Percentiles rank a stretch among this genome's conserved stretches.
phyloP scores from a whole-genome alignment of 2,329 filamentous ascomycete species.

The Colletotrichum sojae region DNA sequence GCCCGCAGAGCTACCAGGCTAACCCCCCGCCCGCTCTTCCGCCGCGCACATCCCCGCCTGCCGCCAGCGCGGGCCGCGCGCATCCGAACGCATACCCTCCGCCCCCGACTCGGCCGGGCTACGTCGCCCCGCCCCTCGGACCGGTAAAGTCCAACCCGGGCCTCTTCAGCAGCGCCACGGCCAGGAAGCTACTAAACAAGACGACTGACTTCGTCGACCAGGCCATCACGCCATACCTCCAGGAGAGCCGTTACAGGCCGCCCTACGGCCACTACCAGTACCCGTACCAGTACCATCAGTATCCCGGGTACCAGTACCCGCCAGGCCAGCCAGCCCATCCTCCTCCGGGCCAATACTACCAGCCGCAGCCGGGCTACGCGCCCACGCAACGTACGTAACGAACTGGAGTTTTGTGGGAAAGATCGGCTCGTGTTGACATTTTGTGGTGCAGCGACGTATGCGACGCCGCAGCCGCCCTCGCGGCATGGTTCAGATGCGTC shows the following conservation, averaged over 20 bases:
- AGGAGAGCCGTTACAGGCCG: conserved; percentile 38
- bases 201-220: conserved; percentile 53
- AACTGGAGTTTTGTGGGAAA: background rate
- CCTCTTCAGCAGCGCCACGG: conserved; percentile 52
- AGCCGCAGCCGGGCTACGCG: conserved; percentile 21
- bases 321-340: background rate
- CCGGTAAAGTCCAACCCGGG: conserved; percentile 37
- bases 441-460: conserved; percentile 24
- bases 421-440: background rate
- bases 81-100: conserved; percentile 14
- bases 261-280: conserved; percentile 23
- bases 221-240: conserved; percentile 44
- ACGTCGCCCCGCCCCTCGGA: background rate
- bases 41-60: conserved; percentile 15
- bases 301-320: background rate
- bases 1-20: conserved; percentile 9
- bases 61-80: background rate
- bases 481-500: background rate
- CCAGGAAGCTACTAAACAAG: conserved; percentile 53
- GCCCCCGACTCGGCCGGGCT: conserved; percentile 23
- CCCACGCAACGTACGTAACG: conserved; percentile 32
- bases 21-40: conserved; percentile 21
- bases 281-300: conserved; percentile 13
- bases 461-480: conserved; percentile 1
- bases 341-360: conserved; percentile 21